Evolutionary conservation across 257 asterid genomes (phyloP).

Genomic region (Gentiana dahurica): DNA sequence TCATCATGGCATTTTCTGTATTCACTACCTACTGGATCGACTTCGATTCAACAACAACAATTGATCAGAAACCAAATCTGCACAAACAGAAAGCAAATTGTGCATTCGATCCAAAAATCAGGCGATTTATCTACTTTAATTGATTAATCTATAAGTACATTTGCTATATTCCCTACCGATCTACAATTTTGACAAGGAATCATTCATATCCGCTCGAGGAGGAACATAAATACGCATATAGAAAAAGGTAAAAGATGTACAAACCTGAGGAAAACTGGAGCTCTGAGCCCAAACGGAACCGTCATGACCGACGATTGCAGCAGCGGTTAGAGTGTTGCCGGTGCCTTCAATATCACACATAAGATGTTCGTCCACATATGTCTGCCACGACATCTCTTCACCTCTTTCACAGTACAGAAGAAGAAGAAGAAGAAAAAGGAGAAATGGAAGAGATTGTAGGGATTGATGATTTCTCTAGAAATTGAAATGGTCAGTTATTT

Average conservation of each 20-base stretch:
- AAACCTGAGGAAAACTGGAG: constrained; percentile 41
- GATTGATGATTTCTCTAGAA: not conserved
- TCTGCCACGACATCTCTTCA: constrained; percentile 45
- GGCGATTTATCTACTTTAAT: too few species aligned
- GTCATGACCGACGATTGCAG: constrained; percentile 47
- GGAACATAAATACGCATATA: too few species aligned
- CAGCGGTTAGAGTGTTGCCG: constrained; percentile 40
- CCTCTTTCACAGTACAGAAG: not conserved
- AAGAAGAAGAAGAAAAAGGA: not conserved
- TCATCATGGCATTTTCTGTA: too few species aligned
- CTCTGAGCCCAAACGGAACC: constrained; percentile 52
- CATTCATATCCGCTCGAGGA: too few species aligned
- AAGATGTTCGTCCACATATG: constrained; percentile 50
- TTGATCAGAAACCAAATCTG: not conserved
- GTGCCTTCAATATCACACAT: constrained; percentile 49
- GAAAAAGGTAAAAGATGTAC: not conserved
- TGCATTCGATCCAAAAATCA: too few species aligned
- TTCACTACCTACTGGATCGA: too few species aligned
- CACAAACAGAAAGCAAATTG: not conserved
- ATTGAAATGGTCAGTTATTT: not conserved
- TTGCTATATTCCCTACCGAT: too few species aligned
- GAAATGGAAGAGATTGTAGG: not conserved
- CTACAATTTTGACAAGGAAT: not conserved
- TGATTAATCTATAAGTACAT: too few species aligned
- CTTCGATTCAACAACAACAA: not conserved